These are phyloP conservation scores for Lactifluus volemus DNA, from an alignment of 768 basidiomycete species.

Conservation along the genomic window DNA sequence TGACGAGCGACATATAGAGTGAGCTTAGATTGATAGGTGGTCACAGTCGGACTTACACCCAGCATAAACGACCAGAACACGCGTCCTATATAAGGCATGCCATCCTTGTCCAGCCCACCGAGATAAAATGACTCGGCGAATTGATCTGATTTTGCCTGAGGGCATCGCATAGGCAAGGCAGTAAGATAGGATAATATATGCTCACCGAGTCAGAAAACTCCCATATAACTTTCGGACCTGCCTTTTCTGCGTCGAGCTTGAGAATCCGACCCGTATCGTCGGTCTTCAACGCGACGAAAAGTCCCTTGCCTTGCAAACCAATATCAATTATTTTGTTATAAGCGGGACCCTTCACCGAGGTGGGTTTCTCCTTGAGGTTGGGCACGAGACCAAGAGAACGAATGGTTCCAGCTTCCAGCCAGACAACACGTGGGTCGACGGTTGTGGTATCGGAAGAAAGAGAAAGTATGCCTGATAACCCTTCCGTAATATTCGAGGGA, in stretches of 20 bases:
- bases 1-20: constrained; percentile 23
- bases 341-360: constrained; percentile 32
- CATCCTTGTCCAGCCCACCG: constrained; percentile 44
- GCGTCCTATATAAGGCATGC: constrained; percentile 48
- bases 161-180: background rate
- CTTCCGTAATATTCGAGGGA: constrained; percentile 39
- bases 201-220: constrained; percentile 51
- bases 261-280: constrained; percentile 54
- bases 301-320: constrained; percentile 45
- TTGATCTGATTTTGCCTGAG: constrained; percentile 34
- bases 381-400: constrained; percentile 45
- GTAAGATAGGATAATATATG: background rate
- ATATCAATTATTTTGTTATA: constrained; percentile 55
- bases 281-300: constrained; percentile 48
- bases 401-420: constrained; percentile 46
- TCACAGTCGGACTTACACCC: constrained; percentile 34
- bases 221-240: constrained; percentile 35
- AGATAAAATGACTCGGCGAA: constrained; percentile 46
- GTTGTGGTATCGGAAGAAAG: constrained; percentile 22
- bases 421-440: constrained; percentile 34
- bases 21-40: background rate
- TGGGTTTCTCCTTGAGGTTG: constrained; percentile 40
- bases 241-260: constrained; percentile 36
- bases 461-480: constrained; percentile 30
- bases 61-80: constrained; percentile 56